Evolutionary conservation across 345 rosid genomes (phyloP).

Genomic region (Mallotus nudiflorus): DNA sequence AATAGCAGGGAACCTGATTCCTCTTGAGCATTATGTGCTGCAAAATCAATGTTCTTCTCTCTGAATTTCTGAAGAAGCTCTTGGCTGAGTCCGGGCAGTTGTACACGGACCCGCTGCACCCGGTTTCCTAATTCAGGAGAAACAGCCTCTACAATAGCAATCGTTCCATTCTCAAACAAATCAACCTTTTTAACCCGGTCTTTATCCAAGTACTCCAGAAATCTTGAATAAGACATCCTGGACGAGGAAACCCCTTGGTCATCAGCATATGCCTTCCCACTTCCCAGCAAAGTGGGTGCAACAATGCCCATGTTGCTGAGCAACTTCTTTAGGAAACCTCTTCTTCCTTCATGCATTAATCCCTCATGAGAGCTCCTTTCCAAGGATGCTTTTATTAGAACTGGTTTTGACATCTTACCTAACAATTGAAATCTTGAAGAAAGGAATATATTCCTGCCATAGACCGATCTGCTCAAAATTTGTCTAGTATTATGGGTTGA

Average conservation of each 20-base stretch:
- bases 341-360: constrained; percentile 51
- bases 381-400: constrained; percentile 51
- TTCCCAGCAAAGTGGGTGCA: constrained; percentile 54
- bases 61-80: constrained; percentile 95
- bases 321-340: constrained; percentile 68
- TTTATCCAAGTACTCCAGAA: constrained; percentile 91
- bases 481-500: constrained; percentile 40
- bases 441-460: constrained; percentile 38
- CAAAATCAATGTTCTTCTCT: constrained; percentile 93
- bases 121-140: constrained; percentile 97
- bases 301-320: constrained; percentile 67
- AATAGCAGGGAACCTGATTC: constrained; percentile 83
- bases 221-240: constrained; percentile 96
- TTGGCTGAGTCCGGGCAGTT: constrained; percentile 90
- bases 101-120: constrained; percentile 92
- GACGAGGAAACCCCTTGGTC: constrained; percentile 95
- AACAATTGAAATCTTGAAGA: constrained; percentile 33
- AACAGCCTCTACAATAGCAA: constrained; percentile 95
- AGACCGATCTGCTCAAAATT: constrained; percentile 37
- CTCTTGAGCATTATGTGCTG: constrained; percentile 98
- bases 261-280: constrained; percentile 80
- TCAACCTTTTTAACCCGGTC: constrained; percentile 87
- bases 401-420: constrained; percentile 40
- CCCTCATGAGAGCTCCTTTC: constrained; percentile 48
- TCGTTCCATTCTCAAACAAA: constrained; percentile 93